Evolutionary conservation across 2,329 filamentous ascomycete species (phyloP).

Genomic region (Tothia fuscella): DNA sequence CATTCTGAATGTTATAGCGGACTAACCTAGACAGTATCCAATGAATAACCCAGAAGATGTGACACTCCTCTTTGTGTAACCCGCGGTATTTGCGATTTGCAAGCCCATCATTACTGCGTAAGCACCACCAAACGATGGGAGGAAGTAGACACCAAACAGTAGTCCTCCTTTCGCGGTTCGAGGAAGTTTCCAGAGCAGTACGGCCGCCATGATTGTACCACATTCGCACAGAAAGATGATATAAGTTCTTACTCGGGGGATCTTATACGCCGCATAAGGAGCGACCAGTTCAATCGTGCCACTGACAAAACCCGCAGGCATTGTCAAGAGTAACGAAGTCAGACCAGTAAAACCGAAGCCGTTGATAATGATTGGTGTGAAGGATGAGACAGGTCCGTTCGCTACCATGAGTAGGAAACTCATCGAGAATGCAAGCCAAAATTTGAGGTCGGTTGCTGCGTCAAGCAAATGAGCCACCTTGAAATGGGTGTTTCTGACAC

Average conservation of each 20-base stretch:
- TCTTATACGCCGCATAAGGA: slow-evolving; percentile 30
- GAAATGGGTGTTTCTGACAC: slow-evolving; percentile 31
- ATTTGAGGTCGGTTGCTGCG: slow-evolving; percentile 21
- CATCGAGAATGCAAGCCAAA: slow-evolving; percentile 31
- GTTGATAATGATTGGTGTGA: slow-evolving; percentile 34
- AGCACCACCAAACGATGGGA: slow-evolving; percentile 33
- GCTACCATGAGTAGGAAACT: slow-evolving; percentile 31
- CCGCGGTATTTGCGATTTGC: slow-evolving; percentile 39
- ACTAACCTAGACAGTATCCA: slow-evolving; percentile 37
- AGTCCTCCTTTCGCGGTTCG: slow-evolving; percentile 30
- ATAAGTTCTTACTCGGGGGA: slow-evolving; percentile 23
- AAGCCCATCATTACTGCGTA: slow-evolving; percentile 42
- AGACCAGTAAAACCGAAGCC: slow-evolving; percentile 33
- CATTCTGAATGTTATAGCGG: background rate
- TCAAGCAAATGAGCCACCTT: slow-evolving; percentile 33
- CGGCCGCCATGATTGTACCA: slow-evolving; percentile 29
- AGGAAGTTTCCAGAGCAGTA: slow-evolving; percentile 35
- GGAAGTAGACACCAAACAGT: slow-evolving; percentile 38
- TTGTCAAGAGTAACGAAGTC: slow-evolving; percentile 31
- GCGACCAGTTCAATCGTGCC: slow-evolving; percentile 29
- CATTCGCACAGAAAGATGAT: slow-evolving; percentile 29
- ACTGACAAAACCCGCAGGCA: slow-evolving; percentile 28
- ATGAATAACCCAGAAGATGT: slow-evolving; percentile 39
- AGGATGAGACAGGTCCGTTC: slow-evolving; percentile 34
- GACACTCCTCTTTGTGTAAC: slow-evolving; percentile 40